Percentiles rank a stretch among this genome's conserved stretches.
These are phyloP conservation scores for Xanthoceras sorbifolium DNA, from an alignment of 345 rosid genomes.

Conservation along the genomic window DNA sequence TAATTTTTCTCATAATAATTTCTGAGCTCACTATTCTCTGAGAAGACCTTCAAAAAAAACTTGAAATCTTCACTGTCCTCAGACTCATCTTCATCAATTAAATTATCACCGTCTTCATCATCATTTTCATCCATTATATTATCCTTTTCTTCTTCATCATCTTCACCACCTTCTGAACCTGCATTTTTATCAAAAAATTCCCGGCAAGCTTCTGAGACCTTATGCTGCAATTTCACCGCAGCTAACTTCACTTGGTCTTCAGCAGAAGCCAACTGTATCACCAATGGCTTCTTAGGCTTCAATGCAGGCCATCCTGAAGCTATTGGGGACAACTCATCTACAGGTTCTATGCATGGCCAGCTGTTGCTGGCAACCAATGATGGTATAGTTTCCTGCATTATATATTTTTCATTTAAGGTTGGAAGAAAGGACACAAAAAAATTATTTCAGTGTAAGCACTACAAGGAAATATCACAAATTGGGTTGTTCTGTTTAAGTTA, in stretches of 20 bases:
- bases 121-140: conserved; percentile 10
- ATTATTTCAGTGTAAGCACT: not conserved
- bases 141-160: conserved; percentile 12
- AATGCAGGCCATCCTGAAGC: conserved; percentile 20
- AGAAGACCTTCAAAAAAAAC: conserved; percentile 41
- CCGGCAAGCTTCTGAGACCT: conserved; percentile 22
- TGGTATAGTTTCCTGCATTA: conserved; percentile 26
- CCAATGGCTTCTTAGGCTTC: conserved; percentile 10
- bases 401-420: not conserved
- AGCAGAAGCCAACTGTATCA: conserved; percentile 10
- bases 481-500: not conserved
- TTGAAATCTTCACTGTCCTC: conserved; percentile 36
- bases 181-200: conserved; percentile 17
- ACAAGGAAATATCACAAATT: not conserved
- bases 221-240: conserved; percentile 23
- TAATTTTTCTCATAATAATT: conserved; percentile 39
- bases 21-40: conserved; percentile 46
- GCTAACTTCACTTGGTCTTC: conserved; percentile 18
- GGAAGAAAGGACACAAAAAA: not conserved
- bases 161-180: conserved; percentile 30
- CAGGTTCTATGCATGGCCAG: conserved; percentile 28
- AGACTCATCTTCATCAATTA: conserved; percentile 20
- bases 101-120: conserved; percentile 18
- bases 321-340: not conserved
- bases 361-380: not conserved